phyloP scores from a whole-genome alignment of 257 asterid species.

The Salvia hispanica region DNA sequence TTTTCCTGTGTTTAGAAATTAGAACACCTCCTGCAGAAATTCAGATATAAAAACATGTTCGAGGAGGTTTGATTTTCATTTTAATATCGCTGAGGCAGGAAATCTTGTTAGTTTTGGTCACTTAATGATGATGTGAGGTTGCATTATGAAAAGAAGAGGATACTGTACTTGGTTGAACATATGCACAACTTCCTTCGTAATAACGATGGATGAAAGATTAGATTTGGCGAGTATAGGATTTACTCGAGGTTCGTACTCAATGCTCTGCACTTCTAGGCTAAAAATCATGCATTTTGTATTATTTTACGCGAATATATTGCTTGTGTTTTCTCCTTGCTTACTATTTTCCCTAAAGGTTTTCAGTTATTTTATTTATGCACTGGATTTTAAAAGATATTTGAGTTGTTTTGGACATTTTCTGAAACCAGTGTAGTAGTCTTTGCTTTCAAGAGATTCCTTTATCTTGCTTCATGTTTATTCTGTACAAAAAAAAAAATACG shows the following conservation, averaged over 20 bases:
- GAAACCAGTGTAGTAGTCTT: not conserved
- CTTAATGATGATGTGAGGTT: not conserved
- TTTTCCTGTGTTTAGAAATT: not conserved
- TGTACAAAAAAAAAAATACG: not conserved
- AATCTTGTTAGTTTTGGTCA: not conserved
- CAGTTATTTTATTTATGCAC: not conserved
- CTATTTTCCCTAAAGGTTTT: not conserved
- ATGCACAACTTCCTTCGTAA: not conserved
- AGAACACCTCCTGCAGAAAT: not conserved
- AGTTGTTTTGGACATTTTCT: not conserved
- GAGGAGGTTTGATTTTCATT: not conserved
- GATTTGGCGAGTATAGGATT: not conserved
- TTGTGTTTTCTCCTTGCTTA: not conserved
- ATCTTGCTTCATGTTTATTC: not conserved
- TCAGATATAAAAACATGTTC: not conserved
- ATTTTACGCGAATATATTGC: not conserved
- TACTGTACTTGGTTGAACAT: not conserved
- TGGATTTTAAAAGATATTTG: not conserved
- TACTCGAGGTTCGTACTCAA: not conserved
- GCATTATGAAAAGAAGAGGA: not conserved
- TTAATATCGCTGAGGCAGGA: not conserved
- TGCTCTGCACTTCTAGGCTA: not conserved
- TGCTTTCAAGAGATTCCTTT: constrained; percentile 9
- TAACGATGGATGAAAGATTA: not conserved
- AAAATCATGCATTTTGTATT: not conserved